Percentiles rank a stretch among this genome's conserved stretches.
Evolutionary conservation across 768 basidiomycete species (phyloP).

Genomic region (Mrakia frigida): DNA sequence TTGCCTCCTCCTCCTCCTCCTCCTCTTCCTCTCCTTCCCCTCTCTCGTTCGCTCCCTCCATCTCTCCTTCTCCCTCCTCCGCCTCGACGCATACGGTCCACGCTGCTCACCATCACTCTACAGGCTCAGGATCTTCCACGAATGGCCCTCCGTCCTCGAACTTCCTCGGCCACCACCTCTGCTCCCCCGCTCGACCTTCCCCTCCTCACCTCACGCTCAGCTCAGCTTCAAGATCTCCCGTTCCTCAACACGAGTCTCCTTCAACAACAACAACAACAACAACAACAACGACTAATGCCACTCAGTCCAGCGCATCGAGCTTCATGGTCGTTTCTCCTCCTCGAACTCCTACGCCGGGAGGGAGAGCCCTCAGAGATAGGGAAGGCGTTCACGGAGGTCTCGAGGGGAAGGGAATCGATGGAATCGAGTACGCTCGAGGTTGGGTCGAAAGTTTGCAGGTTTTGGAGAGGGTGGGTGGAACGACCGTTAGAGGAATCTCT

Average conservation of each 20-base stretch:
- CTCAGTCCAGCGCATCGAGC: background rate
- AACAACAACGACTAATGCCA: background rate
- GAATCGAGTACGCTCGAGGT: slow-evolving; percentile 9
- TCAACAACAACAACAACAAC: background rate
- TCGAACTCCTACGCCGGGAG: background rate
- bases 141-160: background rate
- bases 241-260: background rate
- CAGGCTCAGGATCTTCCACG: background rate
- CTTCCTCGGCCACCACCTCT: background rate
- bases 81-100: slow-evolving; percentile 24
- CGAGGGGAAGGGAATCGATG: slow-evolving; percentile 21
- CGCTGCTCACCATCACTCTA: background rate
- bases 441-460: slow-evolving; percentile 22
- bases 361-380: slow-evolving; percentile 10
- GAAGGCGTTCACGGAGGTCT: slow-evolving; percentile 22
- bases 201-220: background rate
- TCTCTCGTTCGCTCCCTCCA: slow-evolving; percentile 12
- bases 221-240: background rate
- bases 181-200: background rate
- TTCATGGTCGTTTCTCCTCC: slow-evolving; percentile 6
- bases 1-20: background rate
- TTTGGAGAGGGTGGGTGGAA: slow-evolving; percentile 18
- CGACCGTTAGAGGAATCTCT: slow-evolving; percentile 20
- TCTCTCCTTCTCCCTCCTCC: slow-evolving; percentile 21
- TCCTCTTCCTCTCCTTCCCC: slow-evolving; percentile 3